Evolutionary conservation across 371 early-diverging fungal species (phyloP), one percentile per base, ranked within the genome.

Genomic region (Mucor mucedo): DNA sequence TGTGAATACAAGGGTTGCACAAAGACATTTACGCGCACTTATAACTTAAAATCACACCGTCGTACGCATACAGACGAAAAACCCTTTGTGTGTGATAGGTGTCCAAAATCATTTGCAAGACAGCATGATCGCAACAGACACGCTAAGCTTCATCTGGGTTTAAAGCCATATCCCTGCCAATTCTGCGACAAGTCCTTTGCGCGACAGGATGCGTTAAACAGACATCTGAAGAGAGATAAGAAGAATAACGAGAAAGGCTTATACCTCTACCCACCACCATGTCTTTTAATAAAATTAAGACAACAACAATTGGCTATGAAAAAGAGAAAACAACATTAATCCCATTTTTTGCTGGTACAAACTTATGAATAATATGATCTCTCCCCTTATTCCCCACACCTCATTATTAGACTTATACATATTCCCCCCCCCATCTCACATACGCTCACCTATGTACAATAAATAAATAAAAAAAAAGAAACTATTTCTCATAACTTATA

Each of bases 111-210:
- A 1, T 91, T 92, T 73, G 80, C 87, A 1, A 78, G 91, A 16
- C 84, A 87, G 35, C 89, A 91, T 68, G 91, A 95, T 75, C 77
- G 93, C 40, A 93, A 93, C 62, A 73, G 96, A 16, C 95, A 95
- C 72, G 63, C 71, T 7, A 88, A 88, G 59, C 76, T 88, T 38
- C 89, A 89, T 59, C 70, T 72, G 14, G 89, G 89, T 21, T 66
- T 82, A 57, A 89, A 87, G 60, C 85, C 88, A 16, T 87, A 78
- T 64, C 68, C 71, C 27, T 90, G 90, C 35, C 58, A 65, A 30
- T 78, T 78, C 54, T 94, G 94, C 65, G 62, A 80, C 3, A 91
- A 90, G 62, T 70, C 82, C 0, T 93, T 93, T 79, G 86, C 92
- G 35, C 76, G 93, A 49, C 86, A 82, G 32, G 93, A 93, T 68